Base-by-base conservation (phyloP, 2,329 filamentous ascomycete genomes). In the Fusarium xylarioides region DNA sequence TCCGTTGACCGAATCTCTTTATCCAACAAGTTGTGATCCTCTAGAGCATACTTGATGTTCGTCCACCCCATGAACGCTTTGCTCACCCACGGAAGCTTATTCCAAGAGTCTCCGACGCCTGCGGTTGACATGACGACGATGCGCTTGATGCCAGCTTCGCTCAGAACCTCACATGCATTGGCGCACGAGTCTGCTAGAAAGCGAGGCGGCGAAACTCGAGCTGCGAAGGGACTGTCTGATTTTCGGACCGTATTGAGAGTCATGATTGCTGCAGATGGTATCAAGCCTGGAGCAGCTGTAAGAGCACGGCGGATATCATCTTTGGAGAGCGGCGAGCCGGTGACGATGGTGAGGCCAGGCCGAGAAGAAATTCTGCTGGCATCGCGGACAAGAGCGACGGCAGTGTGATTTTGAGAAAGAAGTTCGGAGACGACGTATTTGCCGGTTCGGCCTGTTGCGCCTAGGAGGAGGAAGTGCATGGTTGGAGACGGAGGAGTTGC, bases 391-490 rank as follows among this genome's bases (percentile, higher is more conserved):
- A 86, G 78, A 4, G 81, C 82, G 32, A 82, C 82, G 1, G 82
- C 80, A 26, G 78, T 80, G 61, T 85, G 82, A 19, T 79, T 79
- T 61, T 81, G 80, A 21, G 74, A 68, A 28, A 85, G 78, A 9
- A 84, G 58, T 67, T 85, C 80, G 23, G 78, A 77, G 23, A 85
- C 78, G 35, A 85, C 82, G 16, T 82, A 80, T 65, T 81, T 77
- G 77, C 84, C 84, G 7, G 82, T 85, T 19, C 84, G 82, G 38
- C 84, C 83, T 68, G 79, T 84, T 55, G 82, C 81, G 57, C 83
- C 84, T n/a, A 86, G 78, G 19, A 85, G 80, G 52, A 86, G 79
- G 65, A 84, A 79, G 66, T 82, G 79, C 81, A 83, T 83, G 49
- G 60, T 77, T 9, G 4, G 5, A 10, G 4, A 9, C 3, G 9